These are phyloP conservation scores for Emmonsiellopsis sp. DNA, from an alignment of 2,329 filamentous ascomycete genomes.

Conservation along the genomic window DNA sequence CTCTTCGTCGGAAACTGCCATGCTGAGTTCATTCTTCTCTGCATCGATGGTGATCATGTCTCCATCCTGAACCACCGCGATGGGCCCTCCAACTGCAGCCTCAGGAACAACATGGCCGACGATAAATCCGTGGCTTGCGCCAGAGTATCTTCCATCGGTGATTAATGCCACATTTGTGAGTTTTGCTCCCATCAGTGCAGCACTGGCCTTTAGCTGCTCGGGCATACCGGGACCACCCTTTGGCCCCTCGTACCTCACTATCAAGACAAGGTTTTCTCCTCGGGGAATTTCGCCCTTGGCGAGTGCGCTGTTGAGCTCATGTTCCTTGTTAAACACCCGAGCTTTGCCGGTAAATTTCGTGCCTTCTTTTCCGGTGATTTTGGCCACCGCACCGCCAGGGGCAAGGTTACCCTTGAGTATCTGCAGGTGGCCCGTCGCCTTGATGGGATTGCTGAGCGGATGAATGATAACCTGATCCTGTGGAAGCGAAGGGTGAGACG, in stretches of 20 bases:
- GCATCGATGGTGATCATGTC: conserved; percentile 77
- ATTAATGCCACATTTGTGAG: conserved; percentile 82
- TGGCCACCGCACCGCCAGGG: conserved; percentile 81
- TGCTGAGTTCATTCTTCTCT: conserved; percentile 61
- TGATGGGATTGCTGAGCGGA: conserved; percentile 73
- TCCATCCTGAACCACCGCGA: conserved; percentile 71
- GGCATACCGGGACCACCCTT: conserved; percentile 91
- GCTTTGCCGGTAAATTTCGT: conserved; percentile 71
- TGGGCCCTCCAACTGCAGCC: conserved; percentile 75
- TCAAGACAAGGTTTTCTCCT: conserved; percentile 73
- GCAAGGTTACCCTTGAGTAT: conserved; percentile 82
- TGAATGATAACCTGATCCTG: conserved; percentile 76
- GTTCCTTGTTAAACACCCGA: conserved; percentile 78
- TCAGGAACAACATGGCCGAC: conserved; percentile 88
- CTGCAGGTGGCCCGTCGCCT: conserved; percentile 75
- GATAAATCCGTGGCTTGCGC: conserved; percentile 83
- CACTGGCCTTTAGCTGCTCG: conserved; percentile 80
- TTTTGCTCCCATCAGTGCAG: conserved; percentile 86
- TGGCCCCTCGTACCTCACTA: conserved; percentile 89
- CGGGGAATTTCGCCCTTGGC: conserved; percentile 59
- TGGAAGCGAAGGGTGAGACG: conserved; percentile 64
- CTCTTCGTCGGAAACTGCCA: conserved; percentile 64
- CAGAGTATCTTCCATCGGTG: conserved; percentile 63
- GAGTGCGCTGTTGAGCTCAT: conserved; percentile 65
- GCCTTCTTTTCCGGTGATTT: conserved; percentile 94